Evolutionary conservation across 257 asterid genomes (phyloP).

Genomic region (Solanum bukasovii): DNA sequence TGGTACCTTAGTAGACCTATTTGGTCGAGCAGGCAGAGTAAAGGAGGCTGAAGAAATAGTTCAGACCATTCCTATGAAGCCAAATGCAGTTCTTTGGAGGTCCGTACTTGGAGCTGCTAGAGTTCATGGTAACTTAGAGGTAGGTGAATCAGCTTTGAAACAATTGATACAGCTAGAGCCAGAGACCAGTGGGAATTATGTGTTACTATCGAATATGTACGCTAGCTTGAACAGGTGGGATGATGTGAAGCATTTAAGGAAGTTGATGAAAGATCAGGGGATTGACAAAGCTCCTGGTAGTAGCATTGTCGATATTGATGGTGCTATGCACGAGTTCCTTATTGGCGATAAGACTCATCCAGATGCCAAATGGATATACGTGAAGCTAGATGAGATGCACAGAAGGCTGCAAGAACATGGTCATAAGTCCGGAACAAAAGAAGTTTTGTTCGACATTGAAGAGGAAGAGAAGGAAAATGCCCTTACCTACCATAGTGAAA

Average conservation of each 20-base stretch:
- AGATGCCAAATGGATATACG: slow-evolving; percentile 3
- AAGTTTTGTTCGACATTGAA: slow-evolving; percentile 34
- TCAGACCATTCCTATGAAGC: slow-evolving; percentile 31
- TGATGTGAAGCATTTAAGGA: slow-evolving; percentile 19
- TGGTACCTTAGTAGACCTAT: slow-evolving; percentile 39
- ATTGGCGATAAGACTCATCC: slow-evolving; percentile 34
- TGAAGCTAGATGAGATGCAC: slow-evolving; percentile 22
- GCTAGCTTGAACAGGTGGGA: slow-evolving; percentile 50
- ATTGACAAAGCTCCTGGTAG: slow-evolving; percentile 20
- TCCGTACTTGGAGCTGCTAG: slow-evolving; percentile 46
- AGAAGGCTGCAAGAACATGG: slow-evolving; percentile 17
- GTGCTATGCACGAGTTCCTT: slow-evolving; percentile 32
- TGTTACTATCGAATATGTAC: slow-evolving; percentile 39
- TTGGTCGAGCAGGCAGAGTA: slow-evolving; percentile 43
- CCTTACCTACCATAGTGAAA: slow-evolving; percentile 47
- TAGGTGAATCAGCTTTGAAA: slow-evolving; percentile 34
- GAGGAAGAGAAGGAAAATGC: slow-evolving; percentile 46
- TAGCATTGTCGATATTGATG: slow-evolving; percentile 23
- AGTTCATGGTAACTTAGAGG: slow-evolving; percentile 30
- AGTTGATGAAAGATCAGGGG: slow-evolving; percentile 37
- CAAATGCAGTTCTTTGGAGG: slow-evolving; percentile 40
- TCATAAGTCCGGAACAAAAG: slow-evolving; percentile 16
- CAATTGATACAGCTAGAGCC: slow-evolving; percentile 41
- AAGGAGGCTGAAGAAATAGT: slow-evolving; percentile 36
- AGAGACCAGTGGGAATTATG: slow-evolving; percentile 29